These are phyloP conservation scores for Nicotiana tabacum DNA, from an alignment of 257 asterid species.

Conservation along the genomic window DNA sequence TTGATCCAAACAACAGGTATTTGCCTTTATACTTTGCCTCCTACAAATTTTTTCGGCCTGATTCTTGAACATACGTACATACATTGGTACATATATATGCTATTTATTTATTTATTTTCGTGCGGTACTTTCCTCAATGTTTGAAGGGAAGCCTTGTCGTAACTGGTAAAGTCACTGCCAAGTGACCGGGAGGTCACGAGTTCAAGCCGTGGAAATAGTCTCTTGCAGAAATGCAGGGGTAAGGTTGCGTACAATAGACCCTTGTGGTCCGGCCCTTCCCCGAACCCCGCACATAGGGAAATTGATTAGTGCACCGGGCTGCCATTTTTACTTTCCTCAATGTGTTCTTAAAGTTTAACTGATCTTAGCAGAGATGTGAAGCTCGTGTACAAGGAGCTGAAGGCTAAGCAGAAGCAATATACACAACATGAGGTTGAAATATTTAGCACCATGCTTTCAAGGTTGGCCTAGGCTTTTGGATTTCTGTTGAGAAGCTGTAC, in stretches of 20 bases:
- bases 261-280: too few species aligned
- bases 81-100: background rate
- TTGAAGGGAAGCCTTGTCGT: too few species aligned
- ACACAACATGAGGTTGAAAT: slow-evolving; percentile 38
- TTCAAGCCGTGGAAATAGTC: too few species aligned
- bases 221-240: too few species aligned
- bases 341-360: background rate
- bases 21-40: background rate
- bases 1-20: slow-evolving; percentile 56
- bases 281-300: too few species aligned
- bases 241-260: too few species aligned
- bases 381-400: slow-evolving; percentile 37
- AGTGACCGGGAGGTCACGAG: too few species aligned
- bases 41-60: background rate
- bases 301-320: too few species aligned
- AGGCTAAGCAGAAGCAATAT: slow-evolving; percentile 38
- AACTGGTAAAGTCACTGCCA: too few species aligned
- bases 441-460: slow-evolving; percentile 45
- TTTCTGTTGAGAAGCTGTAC: background rate
- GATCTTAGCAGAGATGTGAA: slow-evolving; percentile 40
- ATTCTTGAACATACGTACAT: background rate
- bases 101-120: background rate
- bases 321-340: background rate
- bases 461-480: slow-evolving; percentile 15
- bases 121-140: background rate